These are phyloP conservation scores for Monosporascus sp. DNA, from an alignment of 2,329 filamentous ascomycete genomes.

Conservation along the genomic window DNA sequence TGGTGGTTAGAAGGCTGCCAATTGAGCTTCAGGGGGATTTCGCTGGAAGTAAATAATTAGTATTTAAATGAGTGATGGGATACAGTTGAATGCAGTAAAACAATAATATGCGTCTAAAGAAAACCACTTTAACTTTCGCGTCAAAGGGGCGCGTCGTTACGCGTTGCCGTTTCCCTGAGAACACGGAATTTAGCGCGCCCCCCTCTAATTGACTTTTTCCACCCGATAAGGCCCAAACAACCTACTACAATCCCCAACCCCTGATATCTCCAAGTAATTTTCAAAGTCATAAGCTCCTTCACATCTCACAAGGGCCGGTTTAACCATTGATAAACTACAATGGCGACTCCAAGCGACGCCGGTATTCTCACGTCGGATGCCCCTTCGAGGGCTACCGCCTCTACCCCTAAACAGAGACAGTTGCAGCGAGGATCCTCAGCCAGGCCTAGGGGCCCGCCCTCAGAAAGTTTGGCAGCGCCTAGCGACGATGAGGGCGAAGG, in stretches of 20 bases:
- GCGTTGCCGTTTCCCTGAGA: neutral
- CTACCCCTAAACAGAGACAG: slow-evolving; percentile 38
- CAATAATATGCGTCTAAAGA: neutral
- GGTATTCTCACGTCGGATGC: slow-evolving; percentile 54
- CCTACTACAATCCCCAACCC: neutral
- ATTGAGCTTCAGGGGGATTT: too few relatives aligned
- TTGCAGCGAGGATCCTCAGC: slow-evolving; percentile 46
- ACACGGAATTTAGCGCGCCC: neutral
- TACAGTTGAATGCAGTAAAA: too few relatives aligned
- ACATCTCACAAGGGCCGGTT: neutral
- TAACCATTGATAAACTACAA: slow-evolving; percentile 16
- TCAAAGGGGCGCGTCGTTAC: neutral
- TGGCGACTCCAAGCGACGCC: slow-evolving; percentile 51
- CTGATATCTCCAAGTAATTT: neutral
- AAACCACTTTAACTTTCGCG: neutral
- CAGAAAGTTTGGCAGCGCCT: slow-evolving; percentile 54
- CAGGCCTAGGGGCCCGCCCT: slow-evolving; percentile 54
- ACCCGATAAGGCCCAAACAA: neutral
- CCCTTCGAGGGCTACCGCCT: slow-evolving; percentile 32
- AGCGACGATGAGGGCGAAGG: slow-evolving; percentile 59
- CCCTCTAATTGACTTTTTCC: neutral
- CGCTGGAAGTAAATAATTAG: too few relatives aligned
- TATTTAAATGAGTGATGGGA: too few relatives aligned
- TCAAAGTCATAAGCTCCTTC: neutral
- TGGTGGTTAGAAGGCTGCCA: too few relatives aligned